Percentiles rank a stretch among this genome's conserved stretches.
phyloP scores from a whole-genome alignment of 768 basidiomycete species.

The Amanita subjunquillea region DNA sequence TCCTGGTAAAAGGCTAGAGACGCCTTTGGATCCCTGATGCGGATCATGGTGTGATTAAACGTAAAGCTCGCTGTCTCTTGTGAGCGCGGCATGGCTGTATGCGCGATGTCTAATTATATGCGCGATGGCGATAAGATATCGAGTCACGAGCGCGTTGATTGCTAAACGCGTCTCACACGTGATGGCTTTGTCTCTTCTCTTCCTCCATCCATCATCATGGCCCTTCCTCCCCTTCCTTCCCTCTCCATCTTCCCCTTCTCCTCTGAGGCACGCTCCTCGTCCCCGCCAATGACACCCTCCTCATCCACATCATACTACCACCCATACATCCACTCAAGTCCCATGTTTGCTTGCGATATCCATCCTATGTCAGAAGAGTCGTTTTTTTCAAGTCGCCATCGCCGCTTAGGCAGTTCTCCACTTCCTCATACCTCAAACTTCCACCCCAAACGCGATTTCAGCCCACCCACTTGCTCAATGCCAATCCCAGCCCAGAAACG shows the following conservation, averaged over 20 bases:
- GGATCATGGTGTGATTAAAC: conserved; percentile 86
- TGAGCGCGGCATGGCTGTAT: conserved; percentile 41
- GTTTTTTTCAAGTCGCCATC: too few species aligned
- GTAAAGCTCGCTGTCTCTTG: conserved; percentile 35
- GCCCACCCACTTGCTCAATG: too few species aligned
- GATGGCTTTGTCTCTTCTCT: conserved; percentile 24
- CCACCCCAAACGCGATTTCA: neutral
- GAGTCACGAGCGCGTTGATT: conserved; percentile 24
- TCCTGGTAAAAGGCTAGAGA: conserved; percentile 78
- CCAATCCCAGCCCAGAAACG: too few species aligned
- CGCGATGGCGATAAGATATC: neutral
- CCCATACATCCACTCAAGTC: neutral
- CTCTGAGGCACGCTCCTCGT: neutral
- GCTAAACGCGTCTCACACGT: conserved; percentile 28
- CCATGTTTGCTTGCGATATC: neutral
- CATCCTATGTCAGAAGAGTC: too few species aligned
- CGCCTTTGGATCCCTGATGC: conserved; percentile 77
- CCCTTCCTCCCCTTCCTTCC: neutral
- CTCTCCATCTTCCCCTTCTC: too few species aligned
- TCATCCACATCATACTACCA: neutral
- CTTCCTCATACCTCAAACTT: neutral
- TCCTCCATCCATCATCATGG: conserved; percentile 34
- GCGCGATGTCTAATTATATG: neutral
- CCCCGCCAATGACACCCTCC: neutral
- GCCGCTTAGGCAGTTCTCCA: neutral